A percentile compares a stretch with the other conserved stretches of the same genome.
These are phyloP conservation scores for Phytophthora idaei DNA, from an alignment of 352 stramenopile genomes.

Conservation along the genomic window DNA sequence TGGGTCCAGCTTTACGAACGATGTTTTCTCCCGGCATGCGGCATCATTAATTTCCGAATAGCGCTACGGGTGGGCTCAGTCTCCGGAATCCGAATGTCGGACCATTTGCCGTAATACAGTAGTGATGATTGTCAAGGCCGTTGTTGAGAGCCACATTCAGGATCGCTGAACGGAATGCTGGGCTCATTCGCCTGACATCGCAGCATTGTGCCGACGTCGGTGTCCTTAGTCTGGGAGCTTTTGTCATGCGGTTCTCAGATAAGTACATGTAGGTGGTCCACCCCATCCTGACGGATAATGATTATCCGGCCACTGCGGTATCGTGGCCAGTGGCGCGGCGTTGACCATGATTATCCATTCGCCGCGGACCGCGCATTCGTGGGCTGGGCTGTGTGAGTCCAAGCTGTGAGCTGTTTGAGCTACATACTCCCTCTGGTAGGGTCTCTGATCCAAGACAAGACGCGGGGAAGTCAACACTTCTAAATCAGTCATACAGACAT, in stretches of 20 bases:
- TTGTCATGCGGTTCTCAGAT: too few relatives aligned
- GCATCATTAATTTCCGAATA: neutral
- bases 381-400: neutral
- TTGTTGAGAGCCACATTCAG: neutral
- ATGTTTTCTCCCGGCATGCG: neutral
- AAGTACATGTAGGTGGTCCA: neutral
- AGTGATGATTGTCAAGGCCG: too few relatives aligned
- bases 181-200: neutral
- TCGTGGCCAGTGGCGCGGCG: constrained; percentile 1
- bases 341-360: neutral
- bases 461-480: constrained; percentile 1
- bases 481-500: constrained; percentile 8
- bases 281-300: constrained; percentile 17
- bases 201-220: too few relatives aligned
- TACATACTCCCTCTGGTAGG: too few relatives aligned
- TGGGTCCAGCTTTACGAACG: neutral
- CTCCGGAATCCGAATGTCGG: constrained; percentile 1
- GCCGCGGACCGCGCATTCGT: neutral
- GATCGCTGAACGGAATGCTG: neutral
- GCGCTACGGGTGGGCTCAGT: neutral
- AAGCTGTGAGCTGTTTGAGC: too few relatives aligned
- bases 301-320: constrained; percentile 9
- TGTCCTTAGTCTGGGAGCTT: too few relatives aligned
- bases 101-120: neutral
- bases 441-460: constrained; percentile 7